Evolutionary conservation across 495 filamentous ascomycete genomes (phyloP), one percentile per base, ranked within the genome.

Genomic region (Penicillium paxilli): DNA sequence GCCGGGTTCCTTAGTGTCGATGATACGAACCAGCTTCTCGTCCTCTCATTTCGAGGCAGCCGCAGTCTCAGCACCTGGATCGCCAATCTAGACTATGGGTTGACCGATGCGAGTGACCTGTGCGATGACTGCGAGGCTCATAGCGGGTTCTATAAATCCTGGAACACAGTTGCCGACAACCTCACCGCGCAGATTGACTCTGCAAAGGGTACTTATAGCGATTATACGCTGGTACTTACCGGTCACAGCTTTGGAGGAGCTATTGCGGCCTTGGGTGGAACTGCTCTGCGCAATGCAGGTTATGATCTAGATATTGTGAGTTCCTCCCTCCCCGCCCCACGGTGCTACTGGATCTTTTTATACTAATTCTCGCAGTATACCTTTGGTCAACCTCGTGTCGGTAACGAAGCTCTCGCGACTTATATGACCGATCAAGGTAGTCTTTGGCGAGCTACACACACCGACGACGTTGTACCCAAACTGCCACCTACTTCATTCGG

Each of bases 191-290:
- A 65, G 42, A 57, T 74, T 11, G 47, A 57, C 3, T 67, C 78
- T 8, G 74, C 73, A 3, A 20, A 52, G n/a, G 21, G 44, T 0
- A 48, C 49, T 2, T 66, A 87, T 60, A 75, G 84, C 0, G 62
- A 49, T 24, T 87, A 82, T 62, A 71, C 65, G 20, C 60, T 91
- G 46, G 67, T 83, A 7, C 60, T 83, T 17, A 87, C 84, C 0
- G 88, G 88, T 6, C 87, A 91, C 74, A 86, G 82, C 26, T 78
- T 89, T 12, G 88, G 88, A 17, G 88, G 65, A 38, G 87, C 88
- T 3, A 63, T 91, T 25, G 85, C 81, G 19, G 80, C 77, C 0
- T 52, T 92, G 1, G 86, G 79, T 0, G 84, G 83, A 0, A 81
- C 76, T 10, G 77, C 80, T 49, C 66, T 89, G 49, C 77, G 83